Evolutionary conservation across 2,329 filamentous ascomycete species (phyloP), one percentile per base, ranked within the genome.

Genomic region (Alternaria ventricosa): DNA sequence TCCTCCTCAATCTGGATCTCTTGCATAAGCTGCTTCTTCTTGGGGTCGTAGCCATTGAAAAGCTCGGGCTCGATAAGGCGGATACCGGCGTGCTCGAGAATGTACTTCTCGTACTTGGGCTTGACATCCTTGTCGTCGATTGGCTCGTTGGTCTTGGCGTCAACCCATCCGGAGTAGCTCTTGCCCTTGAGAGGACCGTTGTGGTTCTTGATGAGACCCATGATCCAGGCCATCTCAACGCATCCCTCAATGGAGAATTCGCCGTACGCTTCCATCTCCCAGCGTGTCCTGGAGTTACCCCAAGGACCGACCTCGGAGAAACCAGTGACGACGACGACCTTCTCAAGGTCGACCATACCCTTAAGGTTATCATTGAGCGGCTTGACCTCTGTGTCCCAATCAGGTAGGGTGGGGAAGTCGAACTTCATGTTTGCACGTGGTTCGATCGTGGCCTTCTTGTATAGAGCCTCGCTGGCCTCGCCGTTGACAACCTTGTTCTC

Each of bases 161-260:
- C 96, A 63, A 99, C 93, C 94, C 93, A 99, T 72, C 96, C 96
- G 71, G 95, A 93, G 84, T 99, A 98, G 69, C 92, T 92, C 84
- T 97, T 92, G 79, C 96, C 96, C 85, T 99, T 99, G 80, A 99
- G 89, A 30, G 91, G 90, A 18, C 96, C 96, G 73, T 98, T 98
- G 85, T 97, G 93, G 82, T 99, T 97, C 87, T 95, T 97, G 85
- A 99, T 98, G 64, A 98, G 89, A 77, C 96, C 96, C 95, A 98
- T 99, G 81, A 99, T 93, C 96, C 96, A 99, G 30, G 96, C 94
- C 96, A 99, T 99, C 83, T 99, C 96, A 64, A 99, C 91, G 76
- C 96, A 98, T 28, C 96, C 96, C 82, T 99, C 96, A 13, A 99
- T 88, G 9, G 96, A 98, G 84, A 99, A 99, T 77, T 97, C 88